Percentiles rank a stretch among this genome's conserved stretches.
These are phyloP conservation scores for Gracilaria gracilis DNA, from an alignment of 23 red algal genomes.

Conservation along the genomic window DNA sequence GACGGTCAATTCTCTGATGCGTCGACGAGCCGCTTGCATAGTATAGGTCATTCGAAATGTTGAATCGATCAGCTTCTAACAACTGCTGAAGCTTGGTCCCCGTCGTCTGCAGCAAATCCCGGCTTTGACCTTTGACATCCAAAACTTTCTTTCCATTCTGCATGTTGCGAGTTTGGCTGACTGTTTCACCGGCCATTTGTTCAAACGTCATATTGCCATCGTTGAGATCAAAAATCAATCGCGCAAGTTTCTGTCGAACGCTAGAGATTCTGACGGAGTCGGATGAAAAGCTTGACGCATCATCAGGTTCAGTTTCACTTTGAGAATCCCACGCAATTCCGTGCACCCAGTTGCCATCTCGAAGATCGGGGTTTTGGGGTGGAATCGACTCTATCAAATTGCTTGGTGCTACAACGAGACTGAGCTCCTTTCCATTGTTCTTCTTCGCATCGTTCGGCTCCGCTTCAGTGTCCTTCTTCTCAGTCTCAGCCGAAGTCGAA, in stretches of 20 bases:
- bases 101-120: slow-evolving; percentile 33
- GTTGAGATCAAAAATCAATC: slow-evolving; percentile 76
- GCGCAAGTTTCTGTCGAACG: slow-evolving; percentile 16
- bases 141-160: slow-evolving; percentile 16
- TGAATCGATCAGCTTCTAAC: slow-evolving; percentile 63
- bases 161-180: neutral
- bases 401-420: neutral
- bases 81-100: slow-evolving; percentile 50
- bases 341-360: slow-evolving; percentile 66
- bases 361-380: slow-evolving; percentile 61
- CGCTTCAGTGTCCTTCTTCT: neutral
- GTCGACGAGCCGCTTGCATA: slow-evolving; percentile 64
- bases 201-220: slow-evolving; percentile 77
- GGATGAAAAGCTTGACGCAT: neutral
- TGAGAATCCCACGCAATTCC: slow-evolving; percentile 74
- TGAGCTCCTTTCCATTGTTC: neutral
- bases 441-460: neutral
- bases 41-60: slow-evolving; percentile 83
- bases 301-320: slow-evolving; percentile 40
- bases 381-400: slow-evolving; percentile 17
- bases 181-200: slow-evolving; percentile 15
- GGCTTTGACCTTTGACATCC: slow-evolving; percentile 8
- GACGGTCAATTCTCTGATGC: slow-evolving; percentile 59
- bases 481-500: neutral
- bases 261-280: neutral